phyloP scores from a whole-genome alignment of 2,329 filamentous ascomycete species.

The Sarocladium brachiariae region DNA sequence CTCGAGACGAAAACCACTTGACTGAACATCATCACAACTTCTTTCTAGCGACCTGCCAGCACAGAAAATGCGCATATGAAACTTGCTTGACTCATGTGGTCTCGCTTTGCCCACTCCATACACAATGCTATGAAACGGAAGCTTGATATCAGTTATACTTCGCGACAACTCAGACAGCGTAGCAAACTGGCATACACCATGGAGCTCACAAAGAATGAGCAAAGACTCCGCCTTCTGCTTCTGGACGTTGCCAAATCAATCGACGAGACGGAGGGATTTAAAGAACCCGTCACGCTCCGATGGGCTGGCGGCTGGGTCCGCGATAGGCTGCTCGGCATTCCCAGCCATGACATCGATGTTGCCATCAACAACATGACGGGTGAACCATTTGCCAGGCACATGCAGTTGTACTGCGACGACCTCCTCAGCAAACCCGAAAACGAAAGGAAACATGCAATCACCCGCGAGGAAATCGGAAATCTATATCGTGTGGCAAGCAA shows the following conservation, averaged over 20 bases:
- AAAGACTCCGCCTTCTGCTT: conserved; percentile 66
- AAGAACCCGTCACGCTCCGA: conserved; percentile 56
- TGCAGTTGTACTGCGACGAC: conserved; percentile 59
- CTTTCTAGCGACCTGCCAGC: too few relatives aligned
- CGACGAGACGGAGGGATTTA: conserved; percentile 37
- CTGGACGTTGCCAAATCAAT: conserved; percentile 69
- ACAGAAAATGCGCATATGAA: neutral
- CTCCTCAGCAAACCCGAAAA: conserved; percentile 40
- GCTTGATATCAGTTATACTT: conserved; percentile 17
- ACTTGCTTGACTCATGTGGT: conserved; percentile 2
- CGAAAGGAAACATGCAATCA: conserved; percentile 52
- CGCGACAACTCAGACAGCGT: conserved; percentile 16
- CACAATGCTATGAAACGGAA: conserved; percentile 29
- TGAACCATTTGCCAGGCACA: conserved; percentile 61
- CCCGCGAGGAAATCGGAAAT: conserved; percentile 51
- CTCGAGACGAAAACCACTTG: too few relatives aligned
- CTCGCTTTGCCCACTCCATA: neutral
- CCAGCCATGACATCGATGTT: conserved; percentile 76
- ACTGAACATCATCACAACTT: too few relatives aligned
- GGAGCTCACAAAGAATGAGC: conserved; percentile 62
- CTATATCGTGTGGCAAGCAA: conserved; percentile 88
- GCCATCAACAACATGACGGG: conserved; percentile 84
- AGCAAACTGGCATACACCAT: conserved; percentile 21
- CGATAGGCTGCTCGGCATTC: conserved; percentile 68
- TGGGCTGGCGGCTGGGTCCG: conserved; percentile 87